Evolutionary conservation across 257 asterid genomes (phyloP), one percentile per base, ranked within the genome.

Genomic region (Scutellaria barbata): DNA sequence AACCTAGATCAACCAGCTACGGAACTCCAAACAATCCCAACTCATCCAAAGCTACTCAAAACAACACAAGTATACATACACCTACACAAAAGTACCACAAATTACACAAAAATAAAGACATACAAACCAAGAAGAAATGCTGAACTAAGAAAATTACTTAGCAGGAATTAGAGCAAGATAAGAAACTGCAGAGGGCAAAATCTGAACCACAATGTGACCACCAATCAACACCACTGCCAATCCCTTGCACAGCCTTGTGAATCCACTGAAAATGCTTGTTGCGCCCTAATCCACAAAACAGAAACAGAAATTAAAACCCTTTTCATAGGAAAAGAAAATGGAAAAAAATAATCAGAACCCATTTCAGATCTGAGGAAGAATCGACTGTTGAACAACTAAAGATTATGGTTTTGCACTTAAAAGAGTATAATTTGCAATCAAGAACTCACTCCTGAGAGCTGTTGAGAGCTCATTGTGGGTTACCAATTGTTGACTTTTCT

Each of bases 121-220:
- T 5, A 56, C 2, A 71, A n/a, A 52, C 12, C 57, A 37, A 37
- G 41, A 54, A 18, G n/a, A n/a, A 63, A 76, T 63, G 58, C 59
- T 56, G 65, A 76, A 8, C 12, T 18, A 30, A 52, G 72, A 63
- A 42, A 66, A 72, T 42, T 92, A 95, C 99, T 87, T 95, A 59
- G 98, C 97, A 40, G 99, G 99, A 72, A 95, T 90, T 42, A 95
- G 98, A 62, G 99, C 96, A 30, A 95, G 89, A 77, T 88, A 95
- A 63, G 96, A 85, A 80, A 87, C 78, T 42, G 92, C 83, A 69
- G 93, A 75, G 20, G 99, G 99, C 45, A 90, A 54, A 80, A 87
- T 83, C 87, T 92, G 96, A 52, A 92, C 83, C 63, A 85, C 88
- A 83, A 90, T 72, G 88, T 92, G 98, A 52, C 98, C 92, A 62